Percentiles rank a stretch among this genome's conserved stretches.
Evolutionary conservation across 1,139 yeast genomes (phyloP).

Genomic region (Debaryomyces sp.): DNA sequence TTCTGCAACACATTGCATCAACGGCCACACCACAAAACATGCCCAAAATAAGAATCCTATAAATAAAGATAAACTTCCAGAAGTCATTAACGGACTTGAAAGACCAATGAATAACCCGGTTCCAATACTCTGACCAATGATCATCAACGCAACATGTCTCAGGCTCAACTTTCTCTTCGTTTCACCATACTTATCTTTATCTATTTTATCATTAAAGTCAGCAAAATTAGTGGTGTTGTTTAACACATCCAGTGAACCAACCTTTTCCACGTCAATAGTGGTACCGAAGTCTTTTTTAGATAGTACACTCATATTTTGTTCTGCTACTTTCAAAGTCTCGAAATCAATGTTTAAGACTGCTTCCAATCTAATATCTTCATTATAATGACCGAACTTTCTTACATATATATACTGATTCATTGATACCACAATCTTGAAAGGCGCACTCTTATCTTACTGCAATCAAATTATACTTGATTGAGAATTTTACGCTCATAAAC

Average conservation of each 20-base stretch:
- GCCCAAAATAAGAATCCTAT: conserved; percentile 40
- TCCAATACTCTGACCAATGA: conserved; percentile 54
- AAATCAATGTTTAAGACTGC: not conserved
- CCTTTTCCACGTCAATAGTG: conserved; percentile 28
- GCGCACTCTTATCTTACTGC: not conserved
- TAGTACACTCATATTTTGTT: not conserved
- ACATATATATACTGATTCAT: not conserved
- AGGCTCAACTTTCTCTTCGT: conserved; percentile 42
- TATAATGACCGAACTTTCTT: not conserved
- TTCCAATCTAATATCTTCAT: not conserved
- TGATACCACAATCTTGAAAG: not conserved
- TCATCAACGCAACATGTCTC: conserved; percentile 52
- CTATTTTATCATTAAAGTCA: conserved; percentile 37
- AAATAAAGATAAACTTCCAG: conserved; percentile 42
- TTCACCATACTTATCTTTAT: conserved; percentile 35
- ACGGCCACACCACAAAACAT: conserved; percentile 38
- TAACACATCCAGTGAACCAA: conserved; percentile 19
- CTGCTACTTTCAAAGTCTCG: not conserved
- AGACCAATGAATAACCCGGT: conserved; percentile 49
- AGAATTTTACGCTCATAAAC: not conserved
- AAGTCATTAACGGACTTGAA: conserved; percentile 33
- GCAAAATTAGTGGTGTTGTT: conserved; percentile 21
- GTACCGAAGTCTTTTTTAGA: conserved; percentile 12
- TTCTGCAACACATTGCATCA: conserved; percentile 44
- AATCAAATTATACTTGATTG: not conserved